These are phyloP conservation scores for Malus fusca DNA, from an alignment of 306 rosid genomes.

Conservation along the genomic window DNA sequence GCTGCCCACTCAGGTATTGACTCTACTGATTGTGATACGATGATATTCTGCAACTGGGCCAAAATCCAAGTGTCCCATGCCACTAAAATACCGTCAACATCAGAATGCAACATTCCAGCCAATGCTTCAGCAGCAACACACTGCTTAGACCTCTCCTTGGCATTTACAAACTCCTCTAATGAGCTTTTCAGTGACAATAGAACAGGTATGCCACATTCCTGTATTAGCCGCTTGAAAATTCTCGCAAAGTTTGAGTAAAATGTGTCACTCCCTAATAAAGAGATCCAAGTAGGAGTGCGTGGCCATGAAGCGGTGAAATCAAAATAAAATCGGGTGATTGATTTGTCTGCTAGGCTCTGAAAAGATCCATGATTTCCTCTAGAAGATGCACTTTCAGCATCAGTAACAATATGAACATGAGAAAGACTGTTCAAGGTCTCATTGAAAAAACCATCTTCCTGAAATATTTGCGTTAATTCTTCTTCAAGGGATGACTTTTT, in stretches of 20 bases:
- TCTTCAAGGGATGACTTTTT: conserved; percentile 80
- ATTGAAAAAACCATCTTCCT: conserved; percentile 85
- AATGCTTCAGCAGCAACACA: conserved; percentile 99
- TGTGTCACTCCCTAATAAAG: conserved; percentile 71
- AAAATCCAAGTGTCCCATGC: conserved; percentile 90
- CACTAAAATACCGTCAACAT: conserved; percentile 65
- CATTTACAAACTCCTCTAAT: conserved; percentile 70
- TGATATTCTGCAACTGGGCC: conserved; percentile 75
- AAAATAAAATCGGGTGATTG: conserved; percentile 88
- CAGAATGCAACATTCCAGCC: conserved; percentile 94
- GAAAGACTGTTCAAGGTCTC: conserved; percentile 94
- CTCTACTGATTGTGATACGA: conserved; percentile 82
- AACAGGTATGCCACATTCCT: conserved; percentile 91
- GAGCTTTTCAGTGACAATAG: conserved; percentile 65
- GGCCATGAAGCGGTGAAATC: conserved; percentile 99
- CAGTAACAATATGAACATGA: conserved; percentile 83
- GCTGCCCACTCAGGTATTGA: conserved; percentile 98
- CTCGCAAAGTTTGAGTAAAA: conserved; percentile 91
- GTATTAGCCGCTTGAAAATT: conserved; percentile 84
- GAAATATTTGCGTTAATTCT: conserved; percentile 73
- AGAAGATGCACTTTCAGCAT: conserved; percentile 59
- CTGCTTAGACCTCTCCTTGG: conserved; percentile 97
- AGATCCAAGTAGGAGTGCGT: conserved; percentile 97
- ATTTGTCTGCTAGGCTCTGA: conserved; percentile 94
- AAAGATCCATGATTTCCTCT: conserved; percentile 82